Base-by-base conservation (phyloP, 371 early-diverging fungal species). In the Mucor lusitanicus region DNA sequence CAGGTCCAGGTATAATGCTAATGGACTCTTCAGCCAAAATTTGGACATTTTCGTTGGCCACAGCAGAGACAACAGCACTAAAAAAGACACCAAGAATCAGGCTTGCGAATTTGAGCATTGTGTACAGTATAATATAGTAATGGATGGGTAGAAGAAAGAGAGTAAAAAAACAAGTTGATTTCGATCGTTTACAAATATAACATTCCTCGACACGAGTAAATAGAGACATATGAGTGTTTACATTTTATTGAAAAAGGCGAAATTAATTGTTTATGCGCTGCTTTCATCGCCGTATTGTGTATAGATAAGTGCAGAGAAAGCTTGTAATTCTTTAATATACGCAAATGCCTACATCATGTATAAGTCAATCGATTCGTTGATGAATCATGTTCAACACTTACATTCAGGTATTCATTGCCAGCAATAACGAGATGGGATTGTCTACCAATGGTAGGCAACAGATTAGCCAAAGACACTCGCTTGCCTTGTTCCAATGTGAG, bases 341-440 rank as follows among this genome's bases (percentile, higher is more conserved):
- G 82, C 85, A 77, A 90, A 83, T 48, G 82, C 84, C 85, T 85
- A 73, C 35, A 25, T 40, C 27, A 39, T 35, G n/a, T 19, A 17
- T 39, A 17, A 42, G 30, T 56, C 19, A 6, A 7, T 12, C 6
- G 8, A 33, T 30, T 30, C 33, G 8, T 6, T 27, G 57, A 11
- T 12, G 19, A 27, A 7, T 21, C 3, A 2, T 23, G 30, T 0
- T 15, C 11, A 54, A 0, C 19, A 62, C 77, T 72, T 81, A 81
- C 91, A 71, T 95, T 94, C 8, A 95, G 76, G 67, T 91, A 97
- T 67, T 88, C 84, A 77, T 95, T 95, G 25, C 95, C 94, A 74
- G 93, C 89, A 60, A 96, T 83, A 33, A 94, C 87, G 64, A 86
- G 68, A 69, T 95, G 92, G 12, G 89, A 91, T 73, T 92, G 89